Percentiles rank a stretch among this genome's conserved stretches.
Evolutionary conservation across 1,284 basidiomycete genomes (phyloP).

Genomic region (Sutorius eximius): DNA sequence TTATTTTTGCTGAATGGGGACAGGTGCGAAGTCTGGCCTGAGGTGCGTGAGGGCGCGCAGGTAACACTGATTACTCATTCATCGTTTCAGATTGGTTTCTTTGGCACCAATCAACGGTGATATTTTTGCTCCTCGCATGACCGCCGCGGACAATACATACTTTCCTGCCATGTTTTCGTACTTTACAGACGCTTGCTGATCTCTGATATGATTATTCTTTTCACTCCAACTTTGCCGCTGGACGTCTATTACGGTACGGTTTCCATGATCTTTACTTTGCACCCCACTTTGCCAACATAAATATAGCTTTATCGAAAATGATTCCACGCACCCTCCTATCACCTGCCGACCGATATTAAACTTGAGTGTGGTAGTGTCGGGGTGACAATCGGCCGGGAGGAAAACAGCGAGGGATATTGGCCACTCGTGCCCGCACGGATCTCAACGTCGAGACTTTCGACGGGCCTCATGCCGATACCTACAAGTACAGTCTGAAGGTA

Average conservation of each 20-base stretch:
- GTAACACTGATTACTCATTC: neutral
- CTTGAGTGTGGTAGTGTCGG: neutral
- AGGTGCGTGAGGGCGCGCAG: neutral
- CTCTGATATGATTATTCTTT: neutral
- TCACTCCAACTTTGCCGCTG: neutral
- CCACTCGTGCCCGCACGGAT: slow-evolving; percentile 22
- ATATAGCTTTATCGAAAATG: neutral
- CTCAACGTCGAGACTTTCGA: too few relatives aligned
- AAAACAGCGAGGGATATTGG: slow-evolving; percentile 23
- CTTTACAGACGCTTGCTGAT: neutral
- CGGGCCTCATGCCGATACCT: too few relatives aligned
- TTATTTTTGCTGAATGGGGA: neutral
- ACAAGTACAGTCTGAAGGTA: too few relatives aligned
- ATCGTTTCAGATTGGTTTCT: neutral
- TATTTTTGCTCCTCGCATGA: neutral
- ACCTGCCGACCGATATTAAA: neutral
- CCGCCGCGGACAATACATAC: neutral
- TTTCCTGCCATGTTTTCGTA: neutral
- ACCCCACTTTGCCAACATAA: neutral
- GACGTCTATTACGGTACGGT: neutral
- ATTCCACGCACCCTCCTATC: neutral
- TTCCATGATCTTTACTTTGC: neutral
- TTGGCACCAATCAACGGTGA: neutral
- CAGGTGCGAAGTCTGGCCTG: neutral
- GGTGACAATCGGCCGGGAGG: slow-evolving; percentile 19